Base-by-base conservation (phyloP, 192 early-diverging fungal species). In the Helicostylum pulchrum region DNA sequence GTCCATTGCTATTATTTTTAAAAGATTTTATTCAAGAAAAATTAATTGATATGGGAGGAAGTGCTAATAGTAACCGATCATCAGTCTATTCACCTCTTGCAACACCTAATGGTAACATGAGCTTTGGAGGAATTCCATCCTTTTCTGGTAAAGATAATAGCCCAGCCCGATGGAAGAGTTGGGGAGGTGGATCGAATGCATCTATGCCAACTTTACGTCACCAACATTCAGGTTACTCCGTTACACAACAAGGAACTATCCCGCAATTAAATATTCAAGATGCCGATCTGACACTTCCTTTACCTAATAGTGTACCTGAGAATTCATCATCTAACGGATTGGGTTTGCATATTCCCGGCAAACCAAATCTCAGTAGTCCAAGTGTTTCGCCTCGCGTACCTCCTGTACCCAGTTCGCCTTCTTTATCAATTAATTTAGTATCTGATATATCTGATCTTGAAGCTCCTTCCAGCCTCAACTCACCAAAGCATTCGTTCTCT, bases 1-100 rank as follows among this genome's bases (percentile, higher is more conserved):
- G 73, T 2, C 83, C 83, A 0, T 30, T 85, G n/a, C 61, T 80
- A 50, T 51, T 78, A 19, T 76, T 75, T 64, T 61, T 83, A 53
- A 66, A 70, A 53, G 76, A 77, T 0, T 80, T 77, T 53, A 63
- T 83, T 1, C 53, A 71, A 12, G 74, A 80, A 14, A 73, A 74
- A 21, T 39, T 83, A 11, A 75, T 66, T 20, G 52, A 73, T 58
- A 53, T 70, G 4, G 61, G 69, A 26, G 49, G 56, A 44, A 12
- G 9, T 14, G 9, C 43, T 21, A 39, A 42, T 9, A 44, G 52
- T 26, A 54, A 49, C 1, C 67, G 67, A 3, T 15, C 21, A 5
- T 42, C 55, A 2, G 53, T 68, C 14, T 62, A 30, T 43, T 63
- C 19, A 15, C 65, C 15, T 17, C 44, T 23, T 10, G 5, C 20